A percentile compares a stretch with the other conserved stretches of the same genome.
phyloP scores from a whole-genome alignment of 129 eudicot species.

The Flaveria robusta region DNA sequence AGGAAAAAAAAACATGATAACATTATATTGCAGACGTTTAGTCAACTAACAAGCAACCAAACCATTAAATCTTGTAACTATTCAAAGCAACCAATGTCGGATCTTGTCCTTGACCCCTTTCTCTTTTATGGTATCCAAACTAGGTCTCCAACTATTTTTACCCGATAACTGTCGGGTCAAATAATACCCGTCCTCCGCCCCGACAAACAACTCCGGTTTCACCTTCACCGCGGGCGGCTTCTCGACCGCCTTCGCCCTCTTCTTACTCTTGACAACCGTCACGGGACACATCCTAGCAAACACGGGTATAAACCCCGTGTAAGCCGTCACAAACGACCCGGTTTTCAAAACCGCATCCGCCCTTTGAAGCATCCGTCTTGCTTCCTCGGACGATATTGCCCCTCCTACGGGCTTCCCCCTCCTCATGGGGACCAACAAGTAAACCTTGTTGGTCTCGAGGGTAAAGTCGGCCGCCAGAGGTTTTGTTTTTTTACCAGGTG shows the following conservation, averaged over 20 bases:
- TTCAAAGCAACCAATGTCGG: conserved; percentile 10
- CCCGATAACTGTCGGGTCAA: conserved; percentile 79
- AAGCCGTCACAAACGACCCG: conserved; percentile 32
- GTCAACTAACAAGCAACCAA: neutral
- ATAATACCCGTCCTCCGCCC: conserved; percentile 44
- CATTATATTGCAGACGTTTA: neutral
- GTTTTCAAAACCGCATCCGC: conserved; percentile 44
- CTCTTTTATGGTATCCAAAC: conserved; percentile 87
- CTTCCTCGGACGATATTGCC: conserved; percentile 44
- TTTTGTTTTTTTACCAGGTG: conserved; percentile 33
- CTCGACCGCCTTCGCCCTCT: conserved; percentile 15
- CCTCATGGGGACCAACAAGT: conserved; percentile 66
- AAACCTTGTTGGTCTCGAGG: conserved; percentile 58
- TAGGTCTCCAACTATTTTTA: conserved; percentile 76
- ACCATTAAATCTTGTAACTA: neutral
- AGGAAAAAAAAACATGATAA: neutral
- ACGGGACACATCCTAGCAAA: conserved; percentile 64
- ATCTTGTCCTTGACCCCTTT: conserved; percentile 45
- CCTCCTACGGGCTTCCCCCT: conserved; percentile 41
- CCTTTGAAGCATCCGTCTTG: conserved; percentile 40
- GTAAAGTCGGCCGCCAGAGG: conserved; percentile 73
- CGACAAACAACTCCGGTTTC: conserved; percentile 22
- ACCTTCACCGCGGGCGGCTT: neutral
- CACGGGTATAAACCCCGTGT: conserved; percentile 56
- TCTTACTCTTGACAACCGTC: conserved; percentile 29